Evolutionary conservation across 1,284 basidiomycete species (phyloP).

Genomic region (Leccinum fuscescens): DNA sequence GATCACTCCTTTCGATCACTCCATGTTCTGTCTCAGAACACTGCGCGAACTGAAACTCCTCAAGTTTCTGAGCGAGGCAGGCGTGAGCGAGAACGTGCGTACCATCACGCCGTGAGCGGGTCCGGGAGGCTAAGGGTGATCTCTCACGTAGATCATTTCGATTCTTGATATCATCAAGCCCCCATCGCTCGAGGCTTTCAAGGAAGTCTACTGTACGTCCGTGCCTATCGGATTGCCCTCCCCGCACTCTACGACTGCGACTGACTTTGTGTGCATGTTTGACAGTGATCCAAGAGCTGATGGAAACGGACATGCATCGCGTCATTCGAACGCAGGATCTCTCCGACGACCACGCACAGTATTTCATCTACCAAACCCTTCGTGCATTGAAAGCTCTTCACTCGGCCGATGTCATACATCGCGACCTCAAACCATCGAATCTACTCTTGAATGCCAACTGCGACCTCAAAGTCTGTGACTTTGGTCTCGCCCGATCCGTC

Average conservation of each 20-base stretch:
- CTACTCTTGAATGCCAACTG: conserved; percentile 95
- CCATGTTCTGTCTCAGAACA: conserved; percentile 87
- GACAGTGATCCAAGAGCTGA: conserved; percentile 71
- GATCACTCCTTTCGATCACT: conserved; percentile 90
- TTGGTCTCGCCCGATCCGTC: conserved; percentile 86
- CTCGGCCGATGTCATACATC: conserved; percentile 92
- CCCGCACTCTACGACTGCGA: background rate
- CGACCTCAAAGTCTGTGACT: conserved; percentile 93
- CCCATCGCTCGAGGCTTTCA: conserved; percentile 84
- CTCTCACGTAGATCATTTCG: conserved; percentile 77
- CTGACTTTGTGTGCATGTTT: conserved; percentile 11
- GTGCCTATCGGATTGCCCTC: background rate
- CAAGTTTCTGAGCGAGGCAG: conserved; percentile 88
- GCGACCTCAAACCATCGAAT: conserved; percentile 95
- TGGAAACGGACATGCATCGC: conserved; percentile 75
- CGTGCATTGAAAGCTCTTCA: conserved; percentile 93
- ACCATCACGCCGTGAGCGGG: background rate
- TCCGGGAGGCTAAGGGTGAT: background rate
- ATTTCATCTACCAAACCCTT: conserved; percentile 85
- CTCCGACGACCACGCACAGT: conserved; percentile 76
- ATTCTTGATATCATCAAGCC: conserved; percentile 95
- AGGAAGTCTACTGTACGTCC: conserved; percentile 82
- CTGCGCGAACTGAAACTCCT: conserved; percentile 86
- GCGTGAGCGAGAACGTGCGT: conserved; percentile 90
- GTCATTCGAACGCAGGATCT: conserved; percentile 80